Evolutionary conservation across 2,329 filamentous ascomycete species (phyloP).

Genomic region (Stemphylium vesicarium): DNA sequence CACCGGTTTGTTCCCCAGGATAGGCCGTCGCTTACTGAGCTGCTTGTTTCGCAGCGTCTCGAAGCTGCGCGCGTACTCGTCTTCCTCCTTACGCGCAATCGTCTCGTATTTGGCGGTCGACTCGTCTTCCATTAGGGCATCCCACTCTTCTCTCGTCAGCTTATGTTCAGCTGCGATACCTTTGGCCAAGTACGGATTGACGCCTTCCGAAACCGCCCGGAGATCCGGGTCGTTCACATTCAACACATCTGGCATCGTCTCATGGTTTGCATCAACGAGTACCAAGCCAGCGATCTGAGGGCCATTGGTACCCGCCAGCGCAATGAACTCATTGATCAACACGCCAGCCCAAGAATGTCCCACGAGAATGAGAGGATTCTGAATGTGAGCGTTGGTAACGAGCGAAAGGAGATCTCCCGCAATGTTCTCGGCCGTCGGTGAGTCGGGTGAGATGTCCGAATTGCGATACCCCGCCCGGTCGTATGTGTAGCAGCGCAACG

Average conservation of each 20-base stretch:
- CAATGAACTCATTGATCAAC: slow-evolving; percentile 21
- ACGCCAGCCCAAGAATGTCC: slow-evolving; percentile 31
- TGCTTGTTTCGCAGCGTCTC: slow-evolving; percentile 37
- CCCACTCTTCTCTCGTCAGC: slow-evolving; percentile 22
- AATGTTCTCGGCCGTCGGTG: slow-evolving; percentile 24
- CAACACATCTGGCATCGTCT: slow-evolving; percentile 16
- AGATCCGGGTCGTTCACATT: slow-evolving; percentile 20
- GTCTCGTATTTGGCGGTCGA: no score
- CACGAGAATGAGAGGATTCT: slow-evolving; percentile 25
- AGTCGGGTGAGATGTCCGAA: slow-evolving; percentile 21
- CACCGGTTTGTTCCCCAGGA: background rate
- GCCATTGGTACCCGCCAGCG: slow-evolving; percentile 11
- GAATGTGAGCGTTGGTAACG: slow-evolving; percentile 20
- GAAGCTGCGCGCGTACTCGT: slow-evolving; percentile 29
- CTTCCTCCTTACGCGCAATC: slow-evolving; percentile 11
- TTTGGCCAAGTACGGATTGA: slow-evolving; percentile 15
- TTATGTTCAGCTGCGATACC: slow-evolving; percentile 22
- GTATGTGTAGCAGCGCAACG: slow-evolving; percentile 27
- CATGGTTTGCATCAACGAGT: no score
- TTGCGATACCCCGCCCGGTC: slow-evolving; percentile 25
- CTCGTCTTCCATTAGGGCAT: no score
- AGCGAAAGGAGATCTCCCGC: slow-evolving; percentile 19
- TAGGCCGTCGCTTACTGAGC: slow-evolving; percentile 12
- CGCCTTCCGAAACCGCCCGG: slow-evolving; percentile 4
- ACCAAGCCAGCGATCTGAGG: no score